A percentile compares a stretch with the other conserved stretches of the same genome.
phyloP scores from a whole-genome alignment of 2,329 filamentous ascomycete species.

The Fusarium verrucosum region DNA sequence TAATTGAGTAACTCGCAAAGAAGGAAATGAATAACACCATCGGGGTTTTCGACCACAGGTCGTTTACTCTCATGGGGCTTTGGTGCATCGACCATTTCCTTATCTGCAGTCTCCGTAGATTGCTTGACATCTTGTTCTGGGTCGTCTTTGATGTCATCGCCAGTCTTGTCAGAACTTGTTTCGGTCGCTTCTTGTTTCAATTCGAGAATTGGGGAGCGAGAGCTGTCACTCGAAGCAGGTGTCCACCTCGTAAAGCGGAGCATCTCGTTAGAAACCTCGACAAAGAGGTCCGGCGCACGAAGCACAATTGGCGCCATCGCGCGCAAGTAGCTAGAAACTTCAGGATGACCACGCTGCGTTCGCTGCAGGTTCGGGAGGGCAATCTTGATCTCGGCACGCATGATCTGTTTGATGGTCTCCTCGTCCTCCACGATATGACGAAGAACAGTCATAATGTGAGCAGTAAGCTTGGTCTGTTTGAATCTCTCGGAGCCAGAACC shows the following conservation, averaged over 20 bases:
- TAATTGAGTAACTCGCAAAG: constrained; percentile 92
- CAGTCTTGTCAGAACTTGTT: constrained; percentile 20
- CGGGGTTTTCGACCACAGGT: constrained; percentile 88
- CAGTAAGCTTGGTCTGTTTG: constrained; percentile 60
- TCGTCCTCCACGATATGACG: constrained; percentile 96
- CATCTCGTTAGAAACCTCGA: constrained; percentile 86
- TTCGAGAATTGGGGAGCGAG: constrained; percentile 50
- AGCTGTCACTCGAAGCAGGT: constrained; percentile 48
- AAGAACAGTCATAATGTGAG: constrained; percentile 82
- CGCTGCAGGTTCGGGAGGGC: constrained; percentile 70
- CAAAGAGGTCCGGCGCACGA: constrained; percentile 84
- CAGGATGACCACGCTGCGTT: constrained; percentile 63
- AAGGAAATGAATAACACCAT: constrained; percentile 94
- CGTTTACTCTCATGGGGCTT: constrained; percentile 79
- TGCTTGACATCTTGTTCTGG: constrained; percentile 61
- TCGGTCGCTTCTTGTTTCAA: constrained; percentile 53
- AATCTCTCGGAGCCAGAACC: constrained; percentile 80
- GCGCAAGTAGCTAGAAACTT: constrained; percentile 78
- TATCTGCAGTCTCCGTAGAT: constrained; percentile 67
- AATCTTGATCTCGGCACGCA: constrained; percentile 87
- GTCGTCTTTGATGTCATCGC: constrained; percentile 24
- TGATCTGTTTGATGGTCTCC: constrained; percentile 87
- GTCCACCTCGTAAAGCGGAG: constrained; percentile 75
- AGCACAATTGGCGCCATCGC: constrained; percentile 82
- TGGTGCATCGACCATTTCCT: constrained; percentile 69